phyloP scores from a whole-genome alignment of 2,329 filamentous ascomycete genomes.

The Cercospora citrullina region DNA sequence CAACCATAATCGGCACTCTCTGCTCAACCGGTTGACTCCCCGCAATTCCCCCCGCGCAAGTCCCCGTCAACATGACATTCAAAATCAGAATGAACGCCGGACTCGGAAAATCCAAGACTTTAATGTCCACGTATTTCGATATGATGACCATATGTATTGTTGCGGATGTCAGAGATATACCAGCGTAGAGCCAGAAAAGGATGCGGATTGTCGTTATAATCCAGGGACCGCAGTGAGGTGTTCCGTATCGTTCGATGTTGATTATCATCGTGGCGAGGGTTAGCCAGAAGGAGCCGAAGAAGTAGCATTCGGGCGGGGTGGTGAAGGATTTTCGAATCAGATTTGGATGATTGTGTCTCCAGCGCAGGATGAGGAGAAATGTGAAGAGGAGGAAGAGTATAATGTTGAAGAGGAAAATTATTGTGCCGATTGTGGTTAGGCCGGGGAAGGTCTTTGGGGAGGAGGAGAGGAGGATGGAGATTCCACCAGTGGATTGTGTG shows the following conservation, averaged over 20 bases:
- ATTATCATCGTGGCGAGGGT: constrained; percentile 67
- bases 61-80: constrained; percentile 30
- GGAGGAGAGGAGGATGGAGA: constrained; percentile 65
- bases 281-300: constrained; percentile 72
- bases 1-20: constrained; percentile 47
- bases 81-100: constrained; percentile 26
- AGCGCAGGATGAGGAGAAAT: constrained; percentile 58
- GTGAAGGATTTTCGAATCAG: constrained; percentile 57
- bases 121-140: constrained; percentile 13
- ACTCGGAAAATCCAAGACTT: constrained; percentile 19
- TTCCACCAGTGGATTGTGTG: constrained; percentile 72
- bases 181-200: constrained; percentile 67
- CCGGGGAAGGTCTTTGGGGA: constrained; percentile 65
- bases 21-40: constrained; percentile 35
- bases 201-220: constrained; percentile 61
- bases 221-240: constrained; percentile 56
- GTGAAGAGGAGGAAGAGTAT: constrained; percentile 62
- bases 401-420: constrained; percentile 68
- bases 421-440: constrained; percentile 62
- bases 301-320: constrained; percentile 68
- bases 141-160: constrained; percentile 21
- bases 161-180: constrained; percentile 15
- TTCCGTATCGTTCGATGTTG: constrained; percentile 65
- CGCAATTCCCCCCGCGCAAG: constrained; percentile 23
- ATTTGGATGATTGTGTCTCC: constrained; percentile 59